Evolutionary conservation across 2,329 filamentous ascomycete genomes (phyloP), one percentile per base, ranked within the genome.

Genomic region (Colletotrichum melonis): DNA sequence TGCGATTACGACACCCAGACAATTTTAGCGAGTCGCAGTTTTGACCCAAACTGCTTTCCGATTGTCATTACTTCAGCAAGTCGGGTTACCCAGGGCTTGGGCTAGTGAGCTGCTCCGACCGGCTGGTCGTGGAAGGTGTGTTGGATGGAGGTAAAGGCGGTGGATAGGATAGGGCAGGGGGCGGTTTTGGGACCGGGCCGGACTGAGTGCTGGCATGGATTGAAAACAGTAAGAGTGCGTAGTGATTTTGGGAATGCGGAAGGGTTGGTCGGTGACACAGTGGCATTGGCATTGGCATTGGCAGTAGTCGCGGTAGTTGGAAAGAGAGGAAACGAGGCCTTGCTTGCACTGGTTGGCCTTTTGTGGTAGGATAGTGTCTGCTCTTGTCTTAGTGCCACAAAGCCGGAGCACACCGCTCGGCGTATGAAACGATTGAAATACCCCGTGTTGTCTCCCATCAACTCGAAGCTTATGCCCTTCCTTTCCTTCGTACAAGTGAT

Each of bases 1-100:
- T 70, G 71, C 60, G 60, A 66, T 73, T 65, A 71, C 67, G 67
- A 66, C 56, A 70, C 60, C 35, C 66, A 60, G 59, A 66, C 67
- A 73, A 49, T 42, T 67, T 26, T 52, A 60, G 59, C 67, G 55
- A 60, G 60, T 46, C 55, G 70, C 26, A 32, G 26, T 46, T 64
- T 64, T 42, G 38, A 42, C 16, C 30, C 26, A 60, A 55, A 57
- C 55, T 56, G 59, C 30, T 65, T 70, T 55, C 67, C 30, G 59
- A 30, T 28, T 65, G 69, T 65, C 46, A 56, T 49, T 38, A 55
- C 42, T 70, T 69, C 56, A 35, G 46, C 35, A 24, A 24, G 24
- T 30, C 60, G 35, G 63, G 22, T 62, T 54, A 65, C 42, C 60
- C 32, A 49, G 46, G 52, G 54, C 42, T 49, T 49, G 26, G 35